These are phyloP conservation scores for Camellia sinensis DNA, from an alignment of 148 eudicot genomes.

Conservation along the genomic window DNA sequence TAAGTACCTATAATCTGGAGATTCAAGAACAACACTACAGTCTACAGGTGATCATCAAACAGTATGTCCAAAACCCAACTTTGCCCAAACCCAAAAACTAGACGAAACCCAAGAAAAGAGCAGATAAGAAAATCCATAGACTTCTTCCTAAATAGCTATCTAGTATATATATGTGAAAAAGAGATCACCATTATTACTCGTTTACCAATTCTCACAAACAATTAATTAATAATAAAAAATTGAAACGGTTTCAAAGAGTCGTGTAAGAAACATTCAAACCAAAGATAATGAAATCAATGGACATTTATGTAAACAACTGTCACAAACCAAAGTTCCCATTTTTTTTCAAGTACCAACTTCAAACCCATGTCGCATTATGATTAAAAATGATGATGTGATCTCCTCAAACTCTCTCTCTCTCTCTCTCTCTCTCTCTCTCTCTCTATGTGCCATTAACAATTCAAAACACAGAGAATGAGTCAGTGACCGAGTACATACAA, in stretches of 20 bases:
- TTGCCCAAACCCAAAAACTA: constrained; percentile 5
- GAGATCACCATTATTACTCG: not conserved
- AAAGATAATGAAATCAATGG: not conserved
- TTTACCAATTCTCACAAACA: not conserved
- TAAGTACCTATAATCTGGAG: constrained; percentile 10
- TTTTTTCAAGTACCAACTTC: not conserved
- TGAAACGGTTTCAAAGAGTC: not conserved
- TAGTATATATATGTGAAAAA: not conserved
- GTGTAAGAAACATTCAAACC: constrained; percentile 11
- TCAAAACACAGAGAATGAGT: constrained; percentile 7
- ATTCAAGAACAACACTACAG: not conserved
- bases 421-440: not conserved
- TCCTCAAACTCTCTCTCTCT: not conserved
- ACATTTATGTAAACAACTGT: not conserved
- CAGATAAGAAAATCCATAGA: not conserved
- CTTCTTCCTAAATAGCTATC: too few species aligned
- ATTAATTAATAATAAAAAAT: too few species aligned
- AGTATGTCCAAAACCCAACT: not conserved
- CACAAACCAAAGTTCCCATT: constrained; percentile 6
- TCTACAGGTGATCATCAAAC: not conserved
- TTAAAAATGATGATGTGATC: not conserved
- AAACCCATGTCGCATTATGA: not conserved
- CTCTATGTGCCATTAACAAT: not conserved
- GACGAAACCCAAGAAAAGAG: constrained; percentile 11
- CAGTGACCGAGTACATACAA: not conserved